Percentiles rank a stretch among this genome's conserved stretches.
Evolutionary conservation across 371 early-diverging fungal species (phyloP).

Genomic region (Batkoa obscura): DNA sequence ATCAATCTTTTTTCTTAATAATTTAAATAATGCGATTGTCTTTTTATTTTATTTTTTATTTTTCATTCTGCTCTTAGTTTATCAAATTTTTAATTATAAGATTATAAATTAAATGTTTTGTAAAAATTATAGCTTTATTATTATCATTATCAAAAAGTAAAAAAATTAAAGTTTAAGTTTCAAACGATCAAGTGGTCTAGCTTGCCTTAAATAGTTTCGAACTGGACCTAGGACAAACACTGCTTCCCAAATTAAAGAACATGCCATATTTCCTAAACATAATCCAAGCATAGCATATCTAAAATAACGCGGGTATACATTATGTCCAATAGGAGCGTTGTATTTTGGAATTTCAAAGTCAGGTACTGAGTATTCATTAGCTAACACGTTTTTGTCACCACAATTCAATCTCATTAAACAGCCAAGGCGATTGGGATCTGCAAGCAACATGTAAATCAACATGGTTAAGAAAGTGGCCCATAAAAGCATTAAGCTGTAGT

Average conservation of each 20-base stretch:
- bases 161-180: slow-evolving; percentile 2
- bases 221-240: slow-evolving; percentile 18
- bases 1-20: too few relatives aligned
- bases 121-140: too few relatives aligned
- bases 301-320: slow-evolving; percentile 35
- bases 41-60: too few relatives aligned
- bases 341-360: slow-evolving; percentile 24
- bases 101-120: too few relatives aligned
- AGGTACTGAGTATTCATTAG: slow-evolving; percentile 23
- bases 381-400: slow-evolving; percentile 26
- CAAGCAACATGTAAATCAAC: slow-evolving; percentile 29
- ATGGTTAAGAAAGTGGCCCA: slow-evolving; percentile 29
- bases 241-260: slow-evolving; percentile 13
- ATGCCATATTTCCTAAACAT: slow-evolving; percentile 14
- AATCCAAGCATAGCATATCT: slow-evolving; percentile 32
- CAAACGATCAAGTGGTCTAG: background rate
- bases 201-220: background rate
- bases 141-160: too few relatives aligned
- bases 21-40: too few relatives aligned
- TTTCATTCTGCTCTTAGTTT: too few relatives aligned
- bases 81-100: too few relatives aligned
- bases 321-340: slow-evolving; percentile 38
- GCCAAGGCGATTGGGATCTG: slow-evolving; percentile 46
- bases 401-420: slow-evolving; percentile 54
- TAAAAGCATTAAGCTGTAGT: slow-evolving; percentile 28